Conservation (phyloP, 495 filamentous ascomycete genomes). For the Choiromyces venosus region DNA sequence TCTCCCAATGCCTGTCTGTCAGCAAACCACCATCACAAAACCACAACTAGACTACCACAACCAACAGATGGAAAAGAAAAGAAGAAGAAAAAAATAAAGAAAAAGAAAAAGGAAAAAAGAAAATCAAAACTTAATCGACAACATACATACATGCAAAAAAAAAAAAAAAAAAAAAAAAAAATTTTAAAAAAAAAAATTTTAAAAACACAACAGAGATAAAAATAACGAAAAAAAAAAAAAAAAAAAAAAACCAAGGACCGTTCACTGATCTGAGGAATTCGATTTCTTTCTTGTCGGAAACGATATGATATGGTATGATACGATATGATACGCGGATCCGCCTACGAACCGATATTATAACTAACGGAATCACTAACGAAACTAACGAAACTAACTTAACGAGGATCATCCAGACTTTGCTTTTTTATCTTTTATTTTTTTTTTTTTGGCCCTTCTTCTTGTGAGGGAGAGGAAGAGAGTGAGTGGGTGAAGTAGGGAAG, state of each 20-base stretch:
- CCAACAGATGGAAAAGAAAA: neutral
- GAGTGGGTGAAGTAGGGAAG: too few species aligned
- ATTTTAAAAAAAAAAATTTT: conserved; percentile 2
- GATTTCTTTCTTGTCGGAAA: neutral
- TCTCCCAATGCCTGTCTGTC: neutral
- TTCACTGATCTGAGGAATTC: neutral
- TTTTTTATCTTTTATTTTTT: neutral
- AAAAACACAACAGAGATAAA: too few species aligned
- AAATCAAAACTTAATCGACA: neutral
- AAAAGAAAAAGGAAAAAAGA: neutral
- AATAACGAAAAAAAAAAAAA: neutral
- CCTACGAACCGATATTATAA: neutral
- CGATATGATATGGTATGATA: conserved; percentile 2
- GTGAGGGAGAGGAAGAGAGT: too few species aligned
- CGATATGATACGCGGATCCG: neutral
- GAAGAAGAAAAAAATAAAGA: neutral
- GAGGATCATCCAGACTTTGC: neutral
- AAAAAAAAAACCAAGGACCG: neutral
- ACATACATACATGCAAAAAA: neutral
- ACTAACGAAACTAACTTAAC: neutral
- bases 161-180: neutral
- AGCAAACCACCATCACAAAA: neutral
- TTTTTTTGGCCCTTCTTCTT: too few species aligned
- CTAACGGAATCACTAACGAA: neutral
- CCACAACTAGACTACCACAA: neutral